Percentiles rank a stretch among this genome's conserved stretches.
These are phyloP conservation scores for Populus hybrid DNA, from an alignment of 441 rosid genomes.

Conservation along the genomic window DNA sequence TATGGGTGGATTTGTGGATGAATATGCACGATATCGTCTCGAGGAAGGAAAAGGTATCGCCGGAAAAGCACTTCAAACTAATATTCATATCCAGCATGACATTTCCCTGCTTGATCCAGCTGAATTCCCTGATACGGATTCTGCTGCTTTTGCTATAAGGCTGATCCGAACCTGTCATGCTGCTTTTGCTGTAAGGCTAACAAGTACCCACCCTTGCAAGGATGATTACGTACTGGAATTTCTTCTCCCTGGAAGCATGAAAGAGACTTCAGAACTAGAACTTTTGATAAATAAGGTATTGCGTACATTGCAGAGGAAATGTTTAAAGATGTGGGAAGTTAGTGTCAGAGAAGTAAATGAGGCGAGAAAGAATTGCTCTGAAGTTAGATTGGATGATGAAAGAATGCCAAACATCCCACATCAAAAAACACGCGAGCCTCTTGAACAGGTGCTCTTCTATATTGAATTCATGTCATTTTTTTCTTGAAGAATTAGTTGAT, in stretches of 20 bases:
- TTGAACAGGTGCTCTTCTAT: background rate
- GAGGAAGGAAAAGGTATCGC: background rate
- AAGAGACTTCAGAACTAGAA: background rate
- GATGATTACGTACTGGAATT: background rate
- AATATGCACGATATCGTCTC: background rate
- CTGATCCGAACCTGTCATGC: fast-evolving
- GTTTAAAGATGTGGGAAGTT: background rate
- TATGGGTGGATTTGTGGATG: fast-evolving
- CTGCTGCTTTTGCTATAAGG: too few relatives aligned
- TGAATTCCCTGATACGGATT: background rate
- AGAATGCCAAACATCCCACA: background rate
- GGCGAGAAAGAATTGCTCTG: fast-evolving
- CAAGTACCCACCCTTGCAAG: background rate
- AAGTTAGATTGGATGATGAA: background rate
- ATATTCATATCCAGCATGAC: background rate
- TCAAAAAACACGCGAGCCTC: background rate
- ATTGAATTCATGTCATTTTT: background rate
- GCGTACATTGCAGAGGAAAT: background rate
- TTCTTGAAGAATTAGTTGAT: background rate
- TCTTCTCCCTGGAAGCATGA: background rate
- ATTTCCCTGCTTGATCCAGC: background rate
- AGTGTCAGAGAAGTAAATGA: fast-evolving
- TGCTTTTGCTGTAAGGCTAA: background rate
- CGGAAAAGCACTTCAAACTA: background rate
- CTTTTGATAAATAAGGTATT: background rate